Percentiles rank a stretch among this genome's conserved stretches.
Conservation (phyloP, 805 yeast species). For the Candida arabinofermentans region DNA sequence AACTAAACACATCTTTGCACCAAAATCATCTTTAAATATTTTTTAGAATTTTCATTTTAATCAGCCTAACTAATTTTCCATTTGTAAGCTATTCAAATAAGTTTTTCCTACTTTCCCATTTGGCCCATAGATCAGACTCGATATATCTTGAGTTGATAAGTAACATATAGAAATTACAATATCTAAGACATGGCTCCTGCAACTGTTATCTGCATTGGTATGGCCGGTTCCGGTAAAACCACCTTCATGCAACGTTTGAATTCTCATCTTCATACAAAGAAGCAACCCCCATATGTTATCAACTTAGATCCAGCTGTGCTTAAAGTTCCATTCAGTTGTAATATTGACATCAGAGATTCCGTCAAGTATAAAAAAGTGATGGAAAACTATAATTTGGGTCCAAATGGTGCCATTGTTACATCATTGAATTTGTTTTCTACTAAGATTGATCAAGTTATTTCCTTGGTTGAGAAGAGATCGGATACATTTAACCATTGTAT, state of each 20-base stretch:
- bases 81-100: no score
- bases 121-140: no score
- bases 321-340: constrained; percentile 89
- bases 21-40: no score
- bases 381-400: constrained; percentile 94
- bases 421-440: constrained; percentile 89
- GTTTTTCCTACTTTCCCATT: no score
- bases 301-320: constrained; percentile 96
- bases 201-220: constrained; percentile 37
- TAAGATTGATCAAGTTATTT: constrained; percentile 91
- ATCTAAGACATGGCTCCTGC: constrained; percentile 34
- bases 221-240: constrained; percentile 85
- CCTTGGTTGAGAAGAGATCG: constrained; percentile 74
- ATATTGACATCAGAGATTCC: constrained; percentile 94
- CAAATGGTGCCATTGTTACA: constrained; percentile 97
- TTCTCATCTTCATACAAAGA: constrained; percentile 73
- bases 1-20: no score
- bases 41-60: no score
- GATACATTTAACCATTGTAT: constrained; percentile 62
- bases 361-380: constrained; percentile 93
- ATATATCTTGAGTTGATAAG: no score
- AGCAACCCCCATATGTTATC: constrained; percentile 82
- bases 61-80: no score
- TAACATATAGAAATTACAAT: no score
- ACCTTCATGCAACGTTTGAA: constrained; percentile 95